phyloP scores from a whole-genome alignment of 169 alveolate genomes.

The Miamiensis avidus region DNA sequence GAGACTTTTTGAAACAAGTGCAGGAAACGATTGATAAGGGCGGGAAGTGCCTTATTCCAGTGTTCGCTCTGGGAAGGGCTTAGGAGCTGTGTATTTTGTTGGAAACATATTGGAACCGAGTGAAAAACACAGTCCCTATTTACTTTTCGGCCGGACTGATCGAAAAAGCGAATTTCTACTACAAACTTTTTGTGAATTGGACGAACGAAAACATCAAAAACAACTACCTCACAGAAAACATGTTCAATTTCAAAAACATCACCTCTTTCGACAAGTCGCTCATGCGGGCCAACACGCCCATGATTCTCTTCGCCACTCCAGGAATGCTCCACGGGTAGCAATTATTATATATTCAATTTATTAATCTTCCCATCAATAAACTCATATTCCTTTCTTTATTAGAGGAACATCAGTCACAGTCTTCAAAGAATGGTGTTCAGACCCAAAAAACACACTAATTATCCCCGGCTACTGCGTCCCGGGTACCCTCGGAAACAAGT shows the following conservation, averaged over 20 bases:
- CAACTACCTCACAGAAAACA: conserved; percentile 83
- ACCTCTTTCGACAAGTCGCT: conserved; percentile 90
- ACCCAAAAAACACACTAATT: conserved; percentile 92
- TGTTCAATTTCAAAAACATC: conserved; percentile 93
- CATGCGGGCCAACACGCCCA: conserved; percentile 93
- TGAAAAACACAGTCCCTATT: conserved; percentile 92
- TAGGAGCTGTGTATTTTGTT: conserved; percentile 96
- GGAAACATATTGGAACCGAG: conserved; percentile 96
- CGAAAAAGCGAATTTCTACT: conserved; percentile 96
- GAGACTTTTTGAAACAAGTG: conserved; percentile 28
- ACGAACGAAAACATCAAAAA: conserved; percentile 86
- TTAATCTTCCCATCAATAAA: too few relatives aligned
- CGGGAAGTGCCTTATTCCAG: conserved; percentile 98
- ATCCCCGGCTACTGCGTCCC: conserved; percentile 99
- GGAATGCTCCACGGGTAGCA: conserved; percentile 96
- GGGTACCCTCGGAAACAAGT: conserved; percentile 96
- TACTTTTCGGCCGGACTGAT: conserved; percentile 98
- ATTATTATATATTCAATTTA: too few relatives aligned
- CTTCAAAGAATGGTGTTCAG: conserved; percentile 95
- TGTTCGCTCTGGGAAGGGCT: conserved; percentile 99
- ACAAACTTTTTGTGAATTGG: conserved; percentile 94
- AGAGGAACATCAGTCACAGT: conserved; percentile 96
- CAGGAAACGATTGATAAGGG: conserved; percentile 79
- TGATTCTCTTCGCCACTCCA: conserved; percentile 99
- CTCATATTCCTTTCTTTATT: too few relatives aligned